These are phyloP conservation scores for Diaporthe velutina DNA, from an alignment of 2,329 filamentous ascomycete genomes.

Conservation along the genomic window DNA sequence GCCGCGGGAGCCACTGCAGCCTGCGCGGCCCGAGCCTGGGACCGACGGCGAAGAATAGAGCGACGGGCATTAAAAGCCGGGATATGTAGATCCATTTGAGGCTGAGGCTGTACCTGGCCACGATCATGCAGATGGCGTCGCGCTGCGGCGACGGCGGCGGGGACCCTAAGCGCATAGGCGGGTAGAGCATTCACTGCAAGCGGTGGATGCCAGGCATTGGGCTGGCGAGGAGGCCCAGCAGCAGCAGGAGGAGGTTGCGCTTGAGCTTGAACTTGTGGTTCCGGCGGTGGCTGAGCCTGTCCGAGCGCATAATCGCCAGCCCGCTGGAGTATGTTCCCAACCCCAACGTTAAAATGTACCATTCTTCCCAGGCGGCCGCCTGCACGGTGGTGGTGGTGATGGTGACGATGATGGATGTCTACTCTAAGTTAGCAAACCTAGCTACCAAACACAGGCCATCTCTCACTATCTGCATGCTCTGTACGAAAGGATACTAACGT, in stretches of 20 bases:
- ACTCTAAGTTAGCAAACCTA: conserved; percentile 17
- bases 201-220: neutral
- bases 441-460: neutral
- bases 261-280: neutral
- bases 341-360: neutral
- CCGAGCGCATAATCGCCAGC: neutral
- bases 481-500: conserved; percentile 29
- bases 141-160: neutral
- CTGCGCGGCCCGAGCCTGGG: neutral
- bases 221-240: neutral
- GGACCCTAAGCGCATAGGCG: neutral
- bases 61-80: neutral
- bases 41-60: neutral
- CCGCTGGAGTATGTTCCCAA: neutral
- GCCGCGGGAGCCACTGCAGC: too few species aligned
- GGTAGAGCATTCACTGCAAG: neutral
- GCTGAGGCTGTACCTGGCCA: neutral
- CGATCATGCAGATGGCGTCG: neutral
- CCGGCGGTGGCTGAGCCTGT: neutral
- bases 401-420: neutral
- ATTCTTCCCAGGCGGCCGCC: neutral
- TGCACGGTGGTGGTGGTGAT: conserved; percentile 1
- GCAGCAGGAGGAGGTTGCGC: neutral
- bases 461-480: neutral
- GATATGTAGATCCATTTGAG: neutral